Conservation (phyloP, 345 rosid species). For the Schrenkiella parvula region DNA sequence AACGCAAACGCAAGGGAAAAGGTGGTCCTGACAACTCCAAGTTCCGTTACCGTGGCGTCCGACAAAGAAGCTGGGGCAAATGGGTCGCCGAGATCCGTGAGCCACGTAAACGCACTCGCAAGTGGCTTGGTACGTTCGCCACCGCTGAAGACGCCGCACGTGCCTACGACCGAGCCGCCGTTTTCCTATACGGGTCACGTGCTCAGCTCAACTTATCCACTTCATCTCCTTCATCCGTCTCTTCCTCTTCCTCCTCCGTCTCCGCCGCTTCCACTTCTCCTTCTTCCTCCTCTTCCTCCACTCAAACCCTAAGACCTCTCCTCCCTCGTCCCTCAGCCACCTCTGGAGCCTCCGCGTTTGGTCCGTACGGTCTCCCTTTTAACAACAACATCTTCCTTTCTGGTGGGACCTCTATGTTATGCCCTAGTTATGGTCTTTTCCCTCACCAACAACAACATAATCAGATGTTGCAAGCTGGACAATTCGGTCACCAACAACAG, state of each 20-base stretch:
- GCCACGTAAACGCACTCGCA: slow-evolving; percentile 70
- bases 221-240: slow-evolving; percentile 35
- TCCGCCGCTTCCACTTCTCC: slow-evolving; percentile 34
- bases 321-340: slow-evolving; percentile 76
- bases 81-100: slow-evolving; percentile 85
- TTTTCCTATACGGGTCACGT: slow-evolving; percentile 65
- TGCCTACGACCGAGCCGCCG: slow-evolving; percentile 83
- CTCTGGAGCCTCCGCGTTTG: slow-evolving; percentile 10
- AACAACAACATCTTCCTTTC: slow-evolving; percentile 19
- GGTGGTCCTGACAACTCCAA: slow-evolving; percentile 69
- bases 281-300: slow-evolving; percentile 43
- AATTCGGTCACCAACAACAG: slow-evolving; percentile 29
- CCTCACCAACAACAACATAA: slow-evolving; percentile 22
- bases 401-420: slow-evolving; percentile 30
- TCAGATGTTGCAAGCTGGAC: slow-evolving; percentile 29
- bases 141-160: slow-evolving; percentile 90
- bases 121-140: slow-evolving; percentile 84
- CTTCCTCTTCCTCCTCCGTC: slow-evolving; percentile 41
- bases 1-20: slow-evolving; percentile 51
- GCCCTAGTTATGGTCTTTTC: slow-evolving; percentile 28
- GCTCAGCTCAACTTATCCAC: slow-evolving; percentile 69
- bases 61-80: slow-evolving; percentile 76
- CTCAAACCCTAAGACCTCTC: slow-evolving; percentile 76
- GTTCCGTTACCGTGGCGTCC: slow-evolving; percentile 61
- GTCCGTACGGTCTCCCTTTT: slow-evolving; percentile 27